Base-by-base conservation (phyloP, 306 rosid species). In the Mimosa bimucronata region DNA sequence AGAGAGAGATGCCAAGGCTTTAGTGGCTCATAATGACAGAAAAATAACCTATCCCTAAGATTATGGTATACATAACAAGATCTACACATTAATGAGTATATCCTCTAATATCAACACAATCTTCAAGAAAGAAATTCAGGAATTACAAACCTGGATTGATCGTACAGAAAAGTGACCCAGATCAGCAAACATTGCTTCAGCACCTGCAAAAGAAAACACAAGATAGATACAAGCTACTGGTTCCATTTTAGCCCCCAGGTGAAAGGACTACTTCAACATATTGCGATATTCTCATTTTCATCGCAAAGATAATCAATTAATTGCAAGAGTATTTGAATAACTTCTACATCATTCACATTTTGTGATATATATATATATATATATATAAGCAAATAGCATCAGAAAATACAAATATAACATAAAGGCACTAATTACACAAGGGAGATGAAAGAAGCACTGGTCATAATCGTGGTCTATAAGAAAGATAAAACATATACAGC, bases 121-220 rank as follows among this genome's bases (percentile, higher is more conserved):
- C 55, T 16, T 62, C 42, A 66, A 80, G 19, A 26, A 42, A 79
- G 77, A 70, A 76, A 79, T 40, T 40, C 66, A 58, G 34, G 71
- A 29, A 42, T 46, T 53, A 21, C 58, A 37, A 72, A 88, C 94
- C 97, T 92, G 93, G 77, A 90, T 88, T 80, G 97, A 79, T 53
- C 25, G 83, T 71, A 90, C 91, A 65, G 90, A 86, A 83, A 92
- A 90, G 82, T 90, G 93, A 64, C 94, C 94, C 40, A 92, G 80
- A 88, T 92, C 97, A 79, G 93, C 94, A 85, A 92, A 92, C 97
- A 90, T 92, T 46, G 91, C 97, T 87, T 92, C 97, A 53, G 94
- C 89, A 68, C 94, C 94, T 92, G 88, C 65, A 80, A 71, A 25
- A 23, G 78, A 81, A 85, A 66, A 38, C 29, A 12, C 72, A 61